Evolutionary conservation across 345 rosid species (phyloP).

Genomic region (Hevea brasiliensis): DNA sequence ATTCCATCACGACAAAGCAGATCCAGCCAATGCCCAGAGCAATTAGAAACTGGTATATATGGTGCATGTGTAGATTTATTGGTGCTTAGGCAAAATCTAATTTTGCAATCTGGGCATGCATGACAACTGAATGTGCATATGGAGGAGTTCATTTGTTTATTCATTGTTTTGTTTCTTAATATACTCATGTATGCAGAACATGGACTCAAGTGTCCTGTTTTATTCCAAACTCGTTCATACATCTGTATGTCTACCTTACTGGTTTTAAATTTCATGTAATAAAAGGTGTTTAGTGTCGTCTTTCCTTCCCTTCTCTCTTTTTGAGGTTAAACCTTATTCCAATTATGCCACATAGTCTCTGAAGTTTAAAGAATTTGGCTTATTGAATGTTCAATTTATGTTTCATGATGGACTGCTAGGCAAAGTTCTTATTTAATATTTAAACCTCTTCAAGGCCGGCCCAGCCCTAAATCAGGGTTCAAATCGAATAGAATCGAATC

Average conservation of each 20-base stretch:
- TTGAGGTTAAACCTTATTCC: background rate
- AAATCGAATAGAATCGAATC: no score
- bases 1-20: slow-evolving; percentile 55
- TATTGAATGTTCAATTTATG: no score
- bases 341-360: no score
- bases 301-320: no score
- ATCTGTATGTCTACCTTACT: background rate
- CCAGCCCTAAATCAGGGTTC: no score
- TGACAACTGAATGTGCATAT: slow-evolving; percentile 34
- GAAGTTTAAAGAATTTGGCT: no score
- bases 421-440: no score
- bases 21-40: slow-evolving; percentile 27
- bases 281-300: background rate
- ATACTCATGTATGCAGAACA: background rate
- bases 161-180: slow-evolving; percentile 25
- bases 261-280: background rate
- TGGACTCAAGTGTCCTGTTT: background rate
- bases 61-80: slow-evolving; percentile 29
- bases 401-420: no score
- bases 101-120: slow-evolving; percentile 28
- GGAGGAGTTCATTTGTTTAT: slow-evolving; percentile 38
- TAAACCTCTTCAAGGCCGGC: no score
- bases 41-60: slow-evolving; percentile 21
- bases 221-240: background rate
- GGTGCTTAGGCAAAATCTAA: slow-evolving; percentile 1